Conservation (phyloP, 352 stramenopile species). For the Globisporangium paddicum region DNA sequence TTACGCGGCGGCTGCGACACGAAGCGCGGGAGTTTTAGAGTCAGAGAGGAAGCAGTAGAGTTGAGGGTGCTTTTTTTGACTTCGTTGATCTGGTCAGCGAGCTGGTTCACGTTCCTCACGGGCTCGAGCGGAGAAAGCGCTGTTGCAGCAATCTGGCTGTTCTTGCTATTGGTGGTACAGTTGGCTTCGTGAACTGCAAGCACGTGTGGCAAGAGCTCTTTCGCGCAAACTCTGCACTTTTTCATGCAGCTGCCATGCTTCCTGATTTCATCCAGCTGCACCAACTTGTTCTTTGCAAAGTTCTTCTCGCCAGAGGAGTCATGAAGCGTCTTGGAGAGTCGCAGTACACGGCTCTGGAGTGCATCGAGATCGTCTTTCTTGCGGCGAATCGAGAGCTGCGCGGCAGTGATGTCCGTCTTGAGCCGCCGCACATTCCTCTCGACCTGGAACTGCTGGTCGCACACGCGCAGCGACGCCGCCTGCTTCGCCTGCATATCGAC, state of each 20-base stretch:
- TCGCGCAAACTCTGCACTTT: slow-evolving; percentile 27
- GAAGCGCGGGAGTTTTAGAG: slow-evolving; percentile 24
- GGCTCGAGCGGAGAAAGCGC: slow-evolving; percentile 5
- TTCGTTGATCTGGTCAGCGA: slow-evolving; percentile 12
- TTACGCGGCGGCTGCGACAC: slow-evolving; percentile 63
- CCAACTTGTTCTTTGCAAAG: slow-evolving; percentile 41
- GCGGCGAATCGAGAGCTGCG: slow-evolving; percentile 37
- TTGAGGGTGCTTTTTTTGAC: neutral
- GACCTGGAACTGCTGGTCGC: slow-evolving; percentile 50
- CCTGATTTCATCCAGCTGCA: slow-evolving; percentile 30
- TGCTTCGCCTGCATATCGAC: slow-evolving; percentile 45
- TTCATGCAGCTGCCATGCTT: slow-evolving; percentile 20
- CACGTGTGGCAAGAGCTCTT: slow-evolving; percentile 27
- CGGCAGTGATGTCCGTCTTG: slow-evolving; percentile 26
- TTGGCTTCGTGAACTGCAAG: slow-evolving; percentile 21
- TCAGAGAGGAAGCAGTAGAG: neutral
- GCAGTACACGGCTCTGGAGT: slow-evolving; percentile 39
- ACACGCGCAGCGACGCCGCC: slow-evolving; percentile 33
- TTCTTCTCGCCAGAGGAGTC: slow-evolving; percentile 31
- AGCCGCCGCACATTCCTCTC: slow-evolving; percentile 53
- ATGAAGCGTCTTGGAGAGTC: slow-evolving; percentile 35
- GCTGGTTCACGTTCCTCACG: slow-evolving; percentile 20
- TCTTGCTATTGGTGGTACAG: neutral
- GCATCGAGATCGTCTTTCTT: slow-evolving; percentile 43
- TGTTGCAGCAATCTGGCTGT: neutral